Percentiles rank a stretch among this genome's conserved stretches.
phyloP scores from a whole-genome alignment of 179 eudicot genomes.

The Beta macrorhiza region DNA sequence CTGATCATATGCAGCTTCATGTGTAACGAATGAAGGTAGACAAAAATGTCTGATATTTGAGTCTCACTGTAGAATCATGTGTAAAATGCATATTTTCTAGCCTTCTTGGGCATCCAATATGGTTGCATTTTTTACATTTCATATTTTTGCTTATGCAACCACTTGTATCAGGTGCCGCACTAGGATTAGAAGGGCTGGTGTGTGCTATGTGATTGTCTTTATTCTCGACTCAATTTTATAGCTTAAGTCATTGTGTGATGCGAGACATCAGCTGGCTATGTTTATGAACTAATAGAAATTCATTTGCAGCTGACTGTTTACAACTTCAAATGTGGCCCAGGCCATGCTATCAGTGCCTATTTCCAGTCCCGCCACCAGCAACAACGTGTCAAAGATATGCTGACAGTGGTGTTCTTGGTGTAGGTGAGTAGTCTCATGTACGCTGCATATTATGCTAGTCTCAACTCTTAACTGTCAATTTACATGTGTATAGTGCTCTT shows the following conservation, averaged over 20 bases:
- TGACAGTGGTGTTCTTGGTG: slow-evolving; percentile 97
- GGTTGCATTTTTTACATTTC: no score
- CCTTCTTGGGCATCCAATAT: no score
- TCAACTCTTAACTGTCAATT: no score
- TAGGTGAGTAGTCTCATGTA: slow-evolving; percentile 48
- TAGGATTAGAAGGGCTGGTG: no score
- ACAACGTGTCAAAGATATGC: slow-evolving; percentile 96
- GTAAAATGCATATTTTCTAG: no score
- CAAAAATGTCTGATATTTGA: no score
- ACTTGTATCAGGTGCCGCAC: no score
- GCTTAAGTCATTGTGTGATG: background rate
- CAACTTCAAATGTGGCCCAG: slow-evolving; percentile 79
- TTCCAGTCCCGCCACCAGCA: slow-evolving; percentile 85
- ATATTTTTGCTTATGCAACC: no score
- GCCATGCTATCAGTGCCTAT: slow-evolving; percentile 94
- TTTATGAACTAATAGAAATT: slow-evolving; percentile 8
- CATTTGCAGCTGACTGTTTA: slow-evolving; percentile 77
- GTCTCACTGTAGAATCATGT: no score
- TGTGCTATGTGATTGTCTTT: no score
- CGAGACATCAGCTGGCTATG: background rate
- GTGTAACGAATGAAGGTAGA: background rate
- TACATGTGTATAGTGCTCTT: no score
- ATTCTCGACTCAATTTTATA: background rate
- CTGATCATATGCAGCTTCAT: slow-evolving; percentile 16
- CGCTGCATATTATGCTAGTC: background rate